Percentiles rank a stretch among this genome's conserved stretches.
phyloP scores from a whole-genome alignment of 1,139 yeast species.

The Blastobotrys indianensis region DNA sequence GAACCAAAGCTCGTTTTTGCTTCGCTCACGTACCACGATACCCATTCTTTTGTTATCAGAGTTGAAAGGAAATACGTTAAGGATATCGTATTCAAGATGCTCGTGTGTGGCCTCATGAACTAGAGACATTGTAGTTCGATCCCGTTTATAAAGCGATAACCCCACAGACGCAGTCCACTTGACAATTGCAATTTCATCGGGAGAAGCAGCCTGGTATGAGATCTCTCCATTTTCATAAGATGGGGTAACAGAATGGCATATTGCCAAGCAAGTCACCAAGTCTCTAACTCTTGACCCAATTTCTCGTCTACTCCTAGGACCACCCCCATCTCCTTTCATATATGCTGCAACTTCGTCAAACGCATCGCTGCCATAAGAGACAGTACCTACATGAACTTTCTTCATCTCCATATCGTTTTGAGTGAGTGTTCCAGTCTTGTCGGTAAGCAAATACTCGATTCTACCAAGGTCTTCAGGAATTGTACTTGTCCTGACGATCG shows the following conservation, averaged over 20 bases:
- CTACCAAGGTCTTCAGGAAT: slow-evolving; percentile 98
- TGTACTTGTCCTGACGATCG: slow-evolving; percentile 93
- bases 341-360: slow-evolving; percentile 81
- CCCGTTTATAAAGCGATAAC: slow-evolving; percentile 69
- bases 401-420: slow-evolving; percentile 98
- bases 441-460: slow-evolving; percentile 85
- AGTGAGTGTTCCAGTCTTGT: slow-evolving; percentile 95
- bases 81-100: slow-evolving; percentile 54
- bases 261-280: slow-evolving; percentile 70
- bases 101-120: slow-evolving; percentile 57
- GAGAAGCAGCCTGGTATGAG: slow-evolving; percentile 95
- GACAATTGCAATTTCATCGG: slow-evolving; percentile 97
- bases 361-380: slow-evolving; percentile 87
- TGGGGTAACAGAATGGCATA: slow-evolving; percentile 96
- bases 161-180: slow-evolving; percentile 88
- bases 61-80: slow-evolving; percentile 86
- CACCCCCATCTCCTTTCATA: slow-evolving; percentile 37
- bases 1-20: slow-evolving; percentile 71
- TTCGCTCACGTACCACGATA: slow-evolving; percentile 60
- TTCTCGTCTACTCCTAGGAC: slow-evolving; percentile 50
- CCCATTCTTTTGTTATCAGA: slow-evolving; percentile 98
- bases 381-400: slow-evolving; percentile 85
- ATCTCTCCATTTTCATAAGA: slow-evolving; percentile 57
- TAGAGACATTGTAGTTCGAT: slow-evolving; percentile 66
- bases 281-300: slow-evolving; percentile 73